Conservation (phyloP, 768 basidiomycete species). For the Russula dissimulans region DNA sequence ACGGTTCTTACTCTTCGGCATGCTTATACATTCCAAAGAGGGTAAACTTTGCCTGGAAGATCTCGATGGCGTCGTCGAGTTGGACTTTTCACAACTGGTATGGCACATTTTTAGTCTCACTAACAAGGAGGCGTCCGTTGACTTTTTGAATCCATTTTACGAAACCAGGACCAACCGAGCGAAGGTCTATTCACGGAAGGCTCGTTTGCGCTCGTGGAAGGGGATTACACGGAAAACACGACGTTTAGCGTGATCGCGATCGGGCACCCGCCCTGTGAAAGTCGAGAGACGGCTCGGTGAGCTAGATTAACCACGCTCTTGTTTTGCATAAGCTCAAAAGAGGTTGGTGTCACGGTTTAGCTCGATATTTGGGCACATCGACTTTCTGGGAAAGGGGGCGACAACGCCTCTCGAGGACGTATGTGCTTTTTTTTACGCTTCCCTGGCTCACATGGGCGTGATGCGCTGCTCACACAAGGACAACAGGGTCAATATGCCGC, state of each 20-base stretch:
- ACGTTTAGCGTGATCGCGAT: conserved; percentile 85
- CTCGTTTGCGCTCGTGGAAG: conserved; percentile 89
- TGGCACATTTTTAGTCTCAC: conserved; percentile 20
- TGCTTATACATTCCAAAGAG: conserved; percentile 84
- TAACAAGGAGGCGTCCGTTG: not conserved
- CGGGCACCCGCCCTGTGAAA: conserved; percentile 95
- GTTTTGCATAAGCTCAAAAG: not conserved
- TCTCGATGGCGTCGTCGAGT: conserved; percentile 77
- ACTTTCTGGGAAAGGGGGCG: conserved; percentile 92
- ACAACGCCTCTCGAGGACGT: conserved; percentile 90
- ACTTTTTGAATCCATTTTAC: not conserved
- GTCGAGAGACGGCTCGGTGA: conserved; percentile 73
- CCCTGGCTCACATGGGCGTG: no score
- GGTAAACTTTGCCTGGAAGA: conserved; percentile 90
- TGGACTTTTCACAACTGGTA: conserved; percentile 85
- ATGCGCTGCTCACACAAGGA: not conserved
- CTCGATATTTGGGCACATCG: conserved; percentile 91
- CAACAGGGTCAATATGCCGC: conserved; percentile 44
- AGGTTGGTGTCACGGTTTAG: conserved; percentile 30
- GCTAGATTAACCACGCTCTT: conserved; percentile 15
- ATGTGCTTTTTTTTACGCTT: conserved; percentile 21
- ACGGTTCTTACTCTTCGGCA: conserved; percentile 87
- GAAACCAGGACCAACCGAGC: conserved; percentile 68
- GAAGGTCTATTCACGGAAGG: conserved; percentile 97
- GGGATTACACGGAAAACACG: conserved; percentile 91